Percentiles rank a stretch among this genome's conserved stretches.
Evolutionary conservation across 176 grass and related monocot species (phyloP).

Genomic region (Microstegium vimineum): DNA sequence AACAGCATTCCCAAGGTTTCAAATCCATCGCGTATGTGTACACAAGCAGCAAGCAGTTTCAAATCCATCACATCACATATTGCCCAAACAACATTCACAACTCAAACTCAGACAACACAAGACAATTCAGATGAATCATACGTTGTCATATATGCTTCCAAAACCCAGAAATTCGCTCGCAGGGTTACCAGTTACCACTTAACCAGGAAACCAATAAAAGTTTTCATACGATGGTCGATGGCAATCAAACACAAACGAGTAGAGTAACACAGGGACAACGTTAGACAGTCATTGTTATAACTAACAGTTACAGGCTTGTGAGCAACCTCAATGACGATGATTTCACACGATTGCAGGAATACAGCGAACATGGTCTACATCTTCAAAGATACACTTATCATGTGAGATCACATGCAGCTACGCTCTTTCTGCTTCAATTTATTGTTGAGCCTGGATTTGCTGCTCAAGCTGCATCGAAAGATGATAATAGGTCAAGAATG

Average conservation of each 20-base stretch:
- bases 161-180: not conserved
- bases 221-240: not conserved
- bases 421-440: slow-evolving; percentile 1
- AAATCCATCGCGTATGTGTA: not conserved
- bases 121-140: not conserved
- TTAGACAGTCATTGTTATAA: slow-evolving; percentile 20
- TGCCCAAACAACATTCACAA: not conserved
- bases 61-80: not conserved
- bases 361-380: slow-evolving; percentile 25
- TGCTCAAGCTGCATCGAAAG: slow-evolving; percentile 71
- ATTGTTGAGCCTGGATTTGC: slow-evolving; percentile 61
- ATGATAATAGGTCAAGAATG: not conserved
- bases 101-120: not conserved
- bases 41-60: not conserved
- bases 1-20: not conserved
- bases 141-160: not conserved
- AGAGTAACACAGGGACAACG: not conserved
- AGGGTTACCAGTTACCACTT: not conserved
- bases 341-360: not conserved
- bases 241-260: not conserved
- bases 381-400: slow-evolving; percentile 27
- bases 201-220: slow-evolving; percentile 6
- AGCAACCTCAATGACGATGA: slow-evolving; percentile 9
- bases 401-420: slow-evolving; percentile 32
- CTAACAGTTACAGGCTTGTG: slow-evolving; percentile 23